A percentile compares a stretch with the other conserved stretches of the same genome.
Evolutionary conservation across 306 rosid species (phyloP).

Genomic region (Notholithocarpus densiflorus): DNA sequence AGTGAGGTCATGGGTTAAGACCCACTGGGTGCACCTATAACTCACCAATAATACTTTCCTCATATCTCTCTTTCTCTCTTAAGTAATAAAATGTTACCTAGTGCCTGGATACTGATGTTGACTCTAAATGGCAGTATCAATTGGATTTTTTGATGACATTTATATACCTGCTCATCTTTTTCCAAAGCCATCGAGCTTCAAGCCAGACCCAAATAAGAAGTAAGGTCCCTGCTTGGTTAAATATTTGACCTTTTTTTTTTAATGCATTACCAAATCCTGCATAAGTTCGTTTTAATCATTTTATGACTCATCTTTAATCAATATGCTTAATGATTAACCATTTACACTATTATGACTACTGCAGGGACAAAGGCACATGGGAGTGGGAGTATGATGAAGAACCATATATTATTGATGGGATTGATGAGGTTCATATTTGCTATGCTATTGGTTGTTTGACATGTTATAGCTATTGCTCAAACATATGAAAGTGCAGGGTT

Average conservation of each 20-base stretch:
- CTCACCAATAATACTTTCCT: too few relatives aligned
- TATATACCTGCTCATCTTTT: conserved; percentile 55
- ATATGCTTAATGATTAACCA: conserved; percentile 7
- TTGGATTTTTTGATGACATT: conserved; percentile 86
- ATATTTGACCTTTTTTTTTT: neutral
- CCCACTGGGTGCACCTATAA: too few relatives aligned
- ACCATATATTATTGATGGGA: conserved; percentile 34
- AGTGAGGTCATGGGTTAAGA: too few relatives aligned
- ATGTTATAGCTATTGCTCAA: conserved; percentile 2
- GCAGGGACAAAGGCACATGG: conserved; percentile 60
- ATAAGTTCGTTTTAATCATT: neutral
- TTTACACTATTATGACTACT: neutral
- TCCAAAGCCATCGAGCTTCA: conserved; percentile 46
- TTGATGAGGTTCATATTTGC: conserved; percentile 49
- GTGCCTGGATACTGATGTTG: conserved; percentile 16
- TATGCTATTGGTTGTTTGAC: conserved; percentile 1
- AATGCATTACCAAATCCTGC: conserved; percentile 1
- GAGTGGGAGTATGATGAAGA: conserved; percentile 46
- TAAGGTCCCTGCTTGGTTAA: conserved; percentile 16
- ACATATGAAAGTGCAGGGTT: neutral
- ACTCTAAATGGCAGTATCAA: conserved; percentile 56
- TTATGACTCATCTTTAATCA: neutral
- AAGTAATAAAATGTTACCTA: neutral
- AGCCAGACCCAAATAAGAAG: conserved; percentile 46
- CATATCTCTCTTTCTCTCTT: neutral